phyloP scores from a whole-genome alignment of 2,329 filamentous ascomycete genomes.

The Aureobasidium vineae region DNA sequence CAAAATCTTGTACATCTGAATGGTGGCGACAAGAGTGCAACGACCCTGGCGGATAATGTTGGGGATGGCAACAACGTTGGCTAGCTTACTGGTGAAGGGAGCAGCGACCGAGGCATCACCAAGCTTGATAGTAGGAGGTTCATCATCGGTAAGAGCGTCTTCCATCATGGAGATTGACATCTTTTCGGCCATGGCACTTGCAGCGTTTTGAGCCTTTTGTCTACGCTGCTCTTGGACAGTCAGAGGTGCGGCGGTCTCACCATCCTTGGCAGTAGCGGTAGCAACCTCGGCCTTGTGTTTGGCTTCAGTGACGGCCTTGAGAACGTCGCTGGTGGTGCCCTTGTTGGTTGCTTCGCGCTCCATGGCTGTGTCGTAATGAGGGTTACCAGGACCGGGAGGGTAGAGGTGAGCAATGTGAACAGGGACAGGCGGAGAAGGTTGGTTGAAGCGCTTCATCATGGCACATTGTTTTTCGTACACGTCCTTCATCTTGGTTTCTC shows the following conservation, averaged over 20 bases:
- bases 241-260: constrained; percentile 29
- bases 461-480: constrained; percentile 94
- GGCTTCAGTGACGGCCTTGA: constrained; percentile 61
- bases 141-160: constrained; percentile 78
- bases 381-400: constrained; percentile 84
- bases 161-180: constrained; percentile 88
- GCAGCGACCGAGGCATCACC: constrained; percentile 96
- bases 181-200: constrained; percentile 78
- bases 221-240: constrained; percentile 54
- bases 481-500: constrained; percentile 97
- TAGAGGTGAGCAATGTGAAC: constrained; percentile 89
- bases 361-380: constrained; percentile 90
- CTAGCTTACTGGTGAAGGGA: constrained; percentile 95
- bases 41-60: constrained; percentile 98
- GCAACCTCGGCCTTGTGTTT: constrained; percentile 47
- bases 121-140: constrained; percentile 93
- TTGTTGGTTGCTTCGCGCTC: constrained; percentile 65
- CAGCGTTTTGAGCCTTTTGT: constrained; percentile 64
- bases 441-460: constrained; percentile 93
- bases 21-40: constrained; percentile 95
- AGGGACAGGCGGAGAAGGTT: constrained; percentile 89
- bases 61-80: constrained; percentile 93
- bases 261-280: constrained; percentile 48
- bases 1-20: constrained; percentile 99
- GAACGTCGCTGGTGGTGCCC: constrained; percentile 44